Base-by-base conservation (phyloP, 2,329 filamentous ascomycete species). In the Pseudopyricularia cyperi region DNA sequence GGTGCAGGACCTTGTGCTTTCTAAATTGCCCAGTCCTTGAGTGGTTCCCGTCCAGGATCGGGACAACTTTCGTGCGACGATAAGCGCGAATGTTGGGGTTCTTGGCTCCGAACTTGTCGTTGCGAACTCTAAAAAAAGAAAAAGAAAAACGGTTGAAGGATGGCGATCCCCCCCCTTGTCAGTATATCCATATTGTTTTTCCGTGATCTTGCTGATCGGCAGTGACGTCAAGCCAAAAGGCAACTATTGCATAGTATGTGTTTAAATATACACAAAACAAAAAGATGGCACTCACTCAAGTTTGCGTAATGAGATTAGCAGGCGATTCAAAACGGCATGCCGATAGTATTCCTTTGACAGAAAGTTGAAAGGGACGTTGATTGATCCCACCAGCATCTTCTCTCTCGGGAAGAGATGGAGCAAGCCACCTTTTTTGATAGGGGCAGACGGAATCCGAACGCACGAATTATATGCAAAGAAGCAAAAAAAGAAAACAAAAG, bases 1-100 rank as follows among this genome's bases (percentile, higher is more conserved):
- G 60, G 19, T 60, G 61, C 26, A 65, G 58, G 17, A 61, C 58
- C 52, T 59, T 66, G 26, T 65, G 62, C 57, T 64, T 67, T 17
- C 61, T 57, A 52, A 67, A 66, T 9, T 59, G 52, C 4, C 55
- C 58, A 59, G 53, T 58, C 52, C 53, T 59, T 52, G 51, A 51
- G 48, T 56, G 52, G 17, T 42, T 33, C n/a, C 51, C 32, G 55
- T 57, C 58, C 7, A 63, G 52, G 15, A 57, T 53, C 5, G 59
- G 61, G 11, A 62, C 58, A 37, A 55, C 49, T 35, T 44, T 51
- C 24, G 34, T 60, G 54, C 55, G 57, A 39, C 60, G 54, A 26
- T 24, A 44, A 44, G 39, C 39, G 17, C 39, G 39, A 44, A 44
- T 28, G 32, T 51, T 46, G 14, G 58, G 49, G n/a, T 55, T 35